Evolutionary conservation across 1,284 basidiomycete genomes (phyloP).

Genomic region (Ustilago esculenta): DNA sequence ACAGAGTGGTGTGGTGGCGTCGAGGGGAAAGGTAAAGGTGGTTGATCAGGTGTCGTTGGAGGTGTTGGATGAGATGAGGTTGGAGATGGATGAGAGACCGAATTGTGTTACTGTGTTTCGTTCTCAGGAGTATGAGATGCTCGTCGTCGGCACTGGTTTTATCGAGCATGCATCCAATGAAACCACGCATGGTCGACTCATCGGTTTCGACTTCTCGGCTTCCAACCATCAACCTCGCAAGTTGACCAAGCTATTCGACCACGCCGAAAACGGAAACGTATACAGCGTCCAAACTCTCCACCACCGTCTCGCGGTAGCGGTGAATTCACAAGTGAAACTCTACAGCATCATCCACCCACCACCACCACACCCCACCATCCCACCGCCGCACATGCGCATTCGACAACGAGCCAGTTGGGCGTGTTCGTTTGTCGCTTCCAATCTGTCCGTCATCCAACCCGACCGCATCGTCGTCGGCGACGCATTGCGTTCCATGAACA

Average conservation of each 20-base stretch:
- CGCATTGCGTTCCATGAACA: conserved; percentile 60
- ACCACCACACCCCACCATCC: neutral
- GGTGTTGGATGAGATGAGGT: conserved; percentile 27
- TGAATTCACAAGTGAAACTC: conserved; percentile 59
- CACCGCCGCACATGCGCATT: conserved; percentile 22
- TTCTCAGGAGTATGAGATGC: conserved; percentile 19
- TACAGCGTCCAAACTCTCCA: conserved; percentile 49
- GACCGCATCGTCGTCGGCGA: conserved; percentile 61
- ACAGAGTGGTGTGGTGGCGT: neutral
- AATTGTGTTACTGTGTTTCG: conserved; percentile 47
- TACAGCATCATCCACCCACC: conserved; percentile 34
- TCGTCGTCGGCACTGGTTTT: conserved; percentile 61
- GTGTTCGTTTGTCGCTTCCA: conserved; percentile 60
- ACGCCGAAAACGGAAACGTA: conserved; percentile 56
- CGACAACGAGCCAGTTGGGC: conserved; percentile 54
- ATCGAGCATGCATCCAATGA: conserved; percentile 31
- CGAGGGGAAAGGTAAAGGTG: conserved; percentile 31
- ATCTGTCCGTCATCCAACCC: conserved; percentile 35
- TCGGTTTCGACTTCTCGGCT: conserved; percentile 45
- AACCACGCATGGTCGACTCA: conserved; percentile 45
- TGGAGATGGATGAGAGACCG: conserved; percentile 57
- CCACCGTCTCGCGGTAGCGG: conserved; percentile 47
- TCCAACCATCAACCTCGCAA: conserved; percentile 24
- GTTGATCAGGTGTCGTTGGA: conserved; percentile 22
- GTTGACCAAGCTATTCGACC: conserved; percentile 37